Evolutionary conservation across 1,284 basidiomycete genomes (phyloP).

Genomic region (Ceratobasidium sp.): DNA sequence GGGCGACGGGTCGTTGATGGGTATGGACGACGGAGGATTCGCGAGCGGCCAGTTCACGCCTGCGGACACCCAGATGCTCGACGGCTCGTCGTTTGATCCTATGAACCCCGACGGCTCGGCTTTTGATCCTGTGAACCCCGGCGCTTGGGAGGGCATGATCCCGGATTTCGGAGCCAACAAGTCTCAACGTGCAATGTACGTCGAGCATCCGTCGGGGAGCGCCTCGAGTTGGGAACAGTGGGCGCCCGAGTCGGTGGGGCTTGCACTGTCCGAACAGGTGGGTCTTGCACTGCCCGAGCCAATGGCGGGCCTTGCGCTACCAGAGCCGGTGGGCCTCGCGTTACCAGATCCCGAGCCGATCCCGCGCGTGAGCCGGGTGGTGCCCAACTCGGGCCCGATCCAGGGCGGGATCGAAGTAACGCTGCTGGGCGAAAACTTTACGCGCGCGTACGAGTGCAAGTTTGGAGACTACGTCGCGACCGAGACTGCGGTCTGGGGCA

Average conservation of each 20-base stretch:
- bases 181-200: slow-evolving; percentile 29
- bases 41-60: slow-evolving; percentile 8
- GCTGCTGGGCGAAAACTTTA: slow-evolving; percentile 89
- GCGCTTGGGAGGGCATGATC: slow-evolving; percentile 22
- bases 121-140: slow-evolving; percentile 2
- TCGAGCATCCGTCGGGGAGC: slow-evolving; percentile 23
- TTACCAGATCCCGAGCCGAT: slow-evolving; percentile 60
- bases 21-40: neutral
- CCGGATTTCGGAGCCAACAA: neutral
- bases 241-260: slow-evolving; percentile 54
- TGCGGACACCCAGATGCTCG: slow-evolving; percentile 33
- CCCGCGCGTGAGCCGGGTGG: slow-evolving; percentile 62
- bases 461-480: slow-evolving; percentile 89
- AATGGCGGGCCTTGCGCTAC: too few relatives aligned
- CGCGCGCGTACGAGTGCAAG: slow-evolving; percentile 74
- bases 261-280: too few relatives aligned
- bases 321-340: neutral
- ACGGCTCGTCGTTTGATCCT: slow-evolving; percentile 15
- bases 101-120: slow-evolving; percentile 6
- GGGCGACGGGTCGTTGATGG: neutral
- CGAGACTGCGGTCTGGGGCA: slow-evolving; percentile 91
- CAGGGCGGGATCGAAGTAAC: slow-evolving; percentile 96
- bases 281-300: too few relatives aligned
- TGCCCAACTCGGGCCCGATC: slow-evolving; percentile 92
- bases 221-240: slow-evolving; percentile 8